Base-by-base conservation (phyloP, 2,329 filamentous ascomycete species). In the Gremmenia infestans region DNA sequence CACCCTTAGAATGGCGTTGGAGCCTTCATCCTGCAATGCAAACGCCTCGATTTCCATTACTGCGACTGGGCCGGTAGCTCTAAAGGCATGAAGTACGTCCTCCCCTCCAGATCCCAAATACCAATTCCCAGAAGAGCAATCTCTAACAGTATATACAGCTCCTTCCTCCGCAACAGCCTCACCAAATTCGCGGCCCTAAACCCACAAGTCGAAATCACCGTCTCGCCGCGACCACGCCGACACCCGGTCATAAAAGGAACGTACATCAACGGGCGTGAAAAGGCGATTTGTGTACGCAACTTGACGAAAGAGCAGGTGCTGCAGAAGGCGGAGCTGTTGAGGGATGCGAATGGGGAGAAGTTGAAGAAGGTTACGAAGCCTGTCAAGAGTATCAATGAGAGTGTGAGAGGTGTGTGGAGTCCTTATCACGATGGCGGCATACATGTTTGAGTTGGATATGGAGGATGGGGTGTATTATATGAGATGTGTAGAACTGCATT, bases 1-100 rank as follows among this genome's bases (percentile, higher is more conserved):
- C 28, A 14, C n/a, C 54, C 53, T 5, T 68, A 97, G 92, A 97
- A 99, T 78, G 94, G 94, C 80, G 81, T 97, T 65, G 93, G 93
- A 68, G 89, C 92, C 72, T 97, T 97, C 79, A 90, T 99, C 74
- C 83, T 97, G 56, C 93, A 96, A 78, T 99, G 94, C 85, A 96
- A 91, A 80, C 89, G 87, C 71, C 79, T 99, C 72, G 90, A 96
- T 73, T 90, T 99, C 70, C 89, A 96, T 77, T 99, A 96, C 78
- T 97, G 94, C 79, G 91, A 97, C 80, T 92, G 88, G 83, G 90
- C 89, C 56, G 94, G 92, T 61, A 96, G 90, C 73, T 97, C 93
- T 39, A 85, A 78, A 69, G 94, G 94, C 70, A 97, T 97, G 91
- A 94, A 96, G 89, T 94, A 79, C 61, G 81, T 70, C 46, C 42